Percentiles rank a stretch among this genome's conserved stretches.
Conservation (phyloP, 129 eudicot species). For the Helichrysum umbraculigerum region DNA sequence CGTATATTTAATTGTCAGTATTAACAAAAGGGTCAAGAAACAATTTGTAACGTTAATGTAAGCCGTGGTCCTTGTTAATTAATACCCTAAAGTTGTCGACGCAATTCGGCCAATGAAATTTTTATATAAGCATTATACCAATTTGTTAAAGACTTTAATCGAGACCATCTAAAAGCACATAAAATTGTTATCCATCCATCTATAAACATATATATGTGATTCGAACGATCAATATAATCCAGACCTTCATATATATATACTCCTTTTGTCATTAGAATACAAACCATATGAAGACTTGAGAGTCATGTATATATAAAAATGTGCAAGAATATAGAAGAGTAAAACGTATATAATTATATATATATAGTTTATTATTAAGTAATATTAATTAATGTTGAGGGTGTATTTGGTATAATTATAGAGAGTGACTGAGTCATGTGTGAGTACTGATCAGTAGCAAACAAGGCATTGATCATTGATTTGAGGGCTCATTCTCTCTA, state of each 20-base stretch:
- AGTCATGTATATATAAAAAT: no score
- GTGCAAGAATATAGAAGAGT: background rate
- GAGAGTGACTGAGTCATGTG: slow-evolving; percentile 39
- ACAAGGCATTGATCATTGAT: slow-evolving; percentile 54
- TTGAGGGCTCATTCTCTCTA: slow-evolving; percentile 48
- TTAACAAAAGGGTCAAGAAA: slow-evolving; percentile 22
- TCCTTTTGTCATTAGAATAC: no score
- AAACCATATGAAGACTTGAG: no score
- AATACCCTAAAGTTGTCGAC: slow-evolving; percentile 11
- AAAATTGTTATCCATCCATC: no score
- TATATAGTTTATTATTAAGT: background rate
- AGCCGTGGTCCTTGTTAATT: slow-evolving; percentile 26
- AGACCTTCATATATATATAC: no score
- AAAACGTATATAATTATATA: background rate
- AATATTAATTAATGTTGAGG: slow-evolving; percentile 7
- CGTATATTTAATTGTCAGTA: slow-evolving; percentile 6
- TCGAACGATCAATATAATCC: no score
- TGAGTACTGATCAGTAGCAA: slow-evolving; percentile 46
- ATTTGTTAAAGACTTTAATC: background rate
- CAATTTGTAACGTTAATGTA: slow-evolving; percentile 22
- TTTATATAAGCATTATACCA: background rate
- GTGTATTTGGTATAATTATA: slow-evolving; percentile 33
- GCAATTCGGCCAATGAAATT: background rate
- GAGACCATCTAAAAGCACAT: no score
- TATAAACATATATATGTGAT: no score